Percentiles rank a stretch among this genome's conserved stretches.
Evolutionary conservation across 2,329 filamentous ascomycete genomes (phyloP).

Genomic region (Xylariales sp.): DNA sequence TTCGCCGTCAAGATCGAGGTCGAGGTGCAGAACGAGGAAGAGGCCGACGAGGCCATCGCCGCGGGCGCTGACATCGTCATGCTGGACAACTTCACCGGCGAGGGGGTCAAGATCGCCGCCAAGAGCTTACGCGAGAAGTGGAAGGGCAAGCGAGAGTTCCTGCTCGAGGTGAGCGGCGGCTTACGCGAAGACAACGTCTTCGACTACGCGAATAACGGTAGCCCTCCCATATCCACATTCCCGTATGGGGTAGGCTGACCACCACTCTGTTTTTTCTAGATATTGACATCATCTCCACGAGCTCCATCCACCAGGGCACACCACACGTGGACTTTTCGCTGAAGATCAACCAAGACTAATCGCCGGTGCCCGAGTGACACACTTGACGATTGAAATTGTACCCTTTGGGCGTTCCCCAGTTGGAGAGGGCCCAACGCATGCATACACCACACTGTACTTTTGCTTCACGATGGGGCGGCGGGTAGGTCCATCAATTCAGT

Average conservation of each 20-base stretch:
- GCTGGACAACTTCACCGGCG: constrained; percentile 93
- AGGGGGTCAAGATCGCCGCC: constrained; percentile 80
- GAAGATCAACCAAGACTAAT: constrained; percentile 74
- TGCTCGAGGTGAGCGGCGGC: constrained; percentile 94
- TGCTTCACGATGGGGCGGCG: background rate
- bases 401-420: background rate
- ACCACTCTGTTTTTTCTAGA: constrained; percentile 60
- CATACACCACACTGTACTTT: constrained; percentile 9
- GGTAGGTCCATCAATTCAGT: background rate
- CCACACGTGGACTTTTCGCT: constrained; percentile 95
- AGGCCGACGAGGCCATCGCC: constrained; percentile 90
- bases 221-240: constrained; percentile 47
- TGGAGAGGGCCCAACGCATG: background rate
- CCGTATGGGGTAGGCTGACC: constrained; percentile 25
- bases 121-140: constrained; percentile 81
- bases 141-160: constrained; percentile 76
- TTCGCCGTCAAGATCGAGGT: constrained; percentile 97
- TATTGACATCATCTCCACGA: constrained; percentile 95
- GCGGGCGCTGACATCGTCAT: constrained; percentile 96
- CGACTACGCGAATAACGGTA: constrained; percentile 80
- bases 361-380: constrained; percentile 16
- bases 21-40: constrained; percentile 87
- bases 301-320: constrained; percentile 95
- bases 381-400: background rate
- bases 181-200: constrained; percentile 86